Conservation (phyloP, 768 basidiomycete species). For the Amanita pseudoporphyria region DNA sequence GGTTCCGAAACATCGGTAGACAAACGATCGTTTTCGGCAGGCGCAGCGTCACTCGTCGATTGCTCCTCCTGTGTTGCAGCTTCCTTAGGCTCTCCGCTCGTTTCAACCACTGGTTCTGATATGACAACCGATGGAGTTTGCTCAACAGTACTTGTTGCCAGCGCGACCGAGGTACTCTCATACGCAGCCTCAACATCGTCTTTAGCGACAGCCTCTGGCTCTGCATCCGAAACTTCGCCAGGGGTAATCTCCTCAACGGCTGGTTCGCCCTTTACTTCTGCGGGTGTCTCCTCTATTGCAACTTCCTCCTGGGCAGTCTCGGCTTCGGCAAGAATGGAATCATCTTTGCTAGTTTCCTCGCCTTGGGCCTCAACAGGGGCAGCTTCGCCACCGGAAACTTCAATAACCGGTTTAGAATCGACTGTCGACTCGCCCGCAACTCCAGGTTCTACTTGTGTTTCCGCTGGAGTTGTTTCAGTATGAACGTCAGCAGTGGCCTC, state of each 20-base stretch:
- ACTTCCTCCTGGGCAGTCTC: conserved; percentile 5
- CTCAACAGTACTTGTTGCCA: conserved; percentile 1
- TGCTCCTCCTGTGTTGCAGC: neutral
- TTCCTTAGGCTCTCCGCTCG: neutral
- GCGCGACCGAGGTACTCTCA: neutral
- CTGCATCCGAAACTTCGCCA: neutral
- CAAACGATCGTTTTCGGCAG: neutral
- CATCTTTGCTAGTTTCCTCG: too few species aligned
- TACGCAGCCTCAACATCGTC: conserved; percentile 1
- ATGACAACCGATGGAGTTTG: neutral
- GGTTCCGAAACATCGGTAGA: neutral
- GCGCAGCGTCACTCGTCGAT: neutral
- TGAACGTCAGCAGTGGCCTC: neutral
- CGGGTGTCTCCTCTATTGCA: neutral
- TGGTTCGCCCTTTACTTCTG: neutral
- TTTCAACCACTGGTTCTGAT: neutral
- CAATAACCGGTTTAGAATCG: neutral
- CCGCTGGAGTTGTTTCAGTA: neutral
- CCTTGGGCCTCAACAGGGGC: neutral
- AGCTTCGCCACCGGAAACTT: neutral
- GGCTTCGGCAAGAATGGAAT: neutral
- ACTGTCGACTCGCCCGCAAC: neutral
- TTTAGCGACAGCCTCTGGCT: neutral
- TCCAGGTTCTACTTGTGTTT: neutral
- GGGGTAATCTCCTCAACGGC: neutral